phyloP scores from a whole-genome alignment of 768 basidiomycete species.

The Cubamyces lactineus region DNA sequence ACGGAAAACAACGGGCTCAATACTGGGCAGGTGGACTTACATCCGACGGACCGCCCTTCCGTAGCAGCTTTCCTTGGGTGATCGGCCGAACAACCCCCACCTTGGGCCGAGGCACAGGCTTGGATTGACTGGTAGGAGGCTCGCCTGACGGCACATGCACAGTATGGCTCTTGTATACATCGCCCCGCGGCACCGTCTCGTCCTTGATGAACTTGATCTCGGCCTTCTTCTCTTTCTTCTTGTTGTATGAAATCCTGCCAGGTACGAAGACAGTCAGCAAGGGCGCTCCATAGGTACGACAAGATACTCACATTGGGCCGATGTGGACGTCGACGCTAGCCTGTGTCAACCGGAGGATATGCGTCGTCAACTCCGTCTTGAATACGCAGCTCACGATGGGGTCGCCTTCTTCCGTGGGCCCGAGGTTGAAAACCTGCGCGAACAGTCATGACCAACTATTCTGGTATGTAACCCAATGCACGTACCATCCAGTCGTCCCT shows the following conservation, averaged over 20 bases:
- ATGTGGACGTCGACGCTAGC: conserved; percentile 74
- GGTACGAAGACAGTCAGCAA: not conserved
- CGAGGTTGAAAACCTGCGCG: conserved; percentile 73
- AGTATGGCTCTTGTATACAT: conserved; percentile 91
- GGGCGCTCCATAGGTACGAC: not conserved
- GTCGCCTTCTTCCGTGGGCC: conserved; percentile 89
- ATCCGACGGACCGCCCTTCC: conserved; percentile 72
- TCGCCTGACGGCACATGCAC: conserved; percentile 91
- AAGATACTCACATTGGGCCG: conserved; percentile 67
- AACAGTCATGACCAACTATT: not conserved
- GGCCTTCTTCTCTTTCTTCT: conserved; percentile 96
- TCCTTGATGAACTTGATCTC: conserved; percentile 89
- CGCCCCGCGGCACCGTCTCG: conserved; percentile 77
- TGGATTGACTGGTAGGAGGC: conserved; percentile 76
- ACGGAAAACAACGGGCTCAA: too few species aligned
- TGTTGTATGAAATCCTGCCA: conserved; percentile 79
- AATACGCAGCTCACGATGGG: conserved; percentile 89
- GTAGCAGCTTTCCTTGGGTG: conserved; percentile 80
- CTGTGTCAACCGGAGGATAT: conserved; percentile 80
- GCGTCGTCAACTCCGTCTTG: conserved; percentile 92
- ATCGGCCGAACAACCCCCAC: conserved; percentile 85
- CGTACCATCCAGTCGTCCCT: conserved; percentile 95
- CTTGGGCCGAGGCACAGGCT: conserved; percentile 85
- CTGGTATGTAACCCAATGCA: not conserved
- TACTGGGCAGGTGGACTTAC: conserved; percentile 16